Evolutionary conservation across 2,329 filamentous ascomycete species (phyloP).

Genomic region (Colletotrichum magnum): DNA sequence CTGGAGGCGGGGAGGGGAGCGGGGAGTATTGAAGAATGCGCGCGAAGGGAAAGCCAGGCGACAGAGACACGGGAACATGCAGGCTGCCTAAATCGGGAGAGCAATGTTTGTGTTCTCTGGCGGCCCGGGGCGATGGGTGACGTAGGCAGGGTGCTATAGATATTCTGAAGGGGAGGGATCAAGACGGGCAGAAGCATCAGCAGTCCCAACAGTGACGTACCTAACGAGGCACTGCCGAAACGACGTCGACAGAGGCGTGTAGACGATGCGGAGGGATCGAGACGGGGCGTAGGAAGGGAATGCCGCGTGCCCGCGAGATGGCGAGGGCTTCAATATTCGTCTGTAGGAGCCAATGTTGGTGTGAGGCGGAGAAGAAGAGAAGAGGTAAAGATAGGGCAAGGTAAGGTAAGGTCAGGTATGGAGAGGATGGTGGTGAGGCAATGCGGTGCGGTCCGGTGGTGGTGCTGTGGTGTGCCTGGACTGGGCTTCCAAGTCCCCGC

Average conservation of each 20-base stretch:
- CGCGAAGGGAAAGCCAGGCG: neutral
- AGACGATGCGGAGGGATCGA: neutral
- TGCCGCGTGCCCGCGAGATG: conserved; percentile 28
- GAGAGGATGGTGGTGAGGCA: conserved; percentile 22
- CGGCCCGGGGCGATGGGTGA: conserved; percentile 29
- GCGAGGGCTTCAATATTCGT: conserved; percentile 25
- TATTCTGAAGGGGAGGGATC: conserved; percentile 12
- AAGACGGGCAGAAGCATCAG: conserved; percentile 15
- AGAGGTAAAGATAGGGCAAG: conserved; percentile 15
- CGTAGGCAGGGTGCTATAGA: conserved; percentile 25
- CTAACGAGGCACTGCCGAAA: conserved; percentile 18
- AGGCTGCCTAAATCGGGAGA: conserved; percentile 14
- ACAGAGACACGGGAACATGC: conserved; percentile 17
- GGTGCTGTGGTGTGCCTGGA: conserved; percentile 10
- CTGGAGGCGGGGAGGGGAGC: neutral
- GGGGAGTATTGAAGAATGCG: neutral
- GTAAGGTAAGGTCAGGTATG: neutral
- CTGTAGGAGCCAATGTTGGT: conserved; percentile 10
- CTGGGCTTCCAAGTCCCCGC: conserved; percentile 2
- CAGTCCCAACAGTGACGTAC: conserved; percentile 38
- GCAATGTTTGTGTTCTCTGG: conserved; percentile 15
- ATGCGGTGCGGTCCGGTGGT: conserved; percentile 22
- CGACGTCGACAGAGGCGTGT: conserved; percentile 9
- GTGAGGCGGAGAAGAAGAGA: conserved; percentile 4
- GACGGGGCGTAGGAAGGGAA: neutral